Evolutionary conservation across 1,139 yeast species (phyloP).

Genomic region (Candida mesenterica): DNA sequence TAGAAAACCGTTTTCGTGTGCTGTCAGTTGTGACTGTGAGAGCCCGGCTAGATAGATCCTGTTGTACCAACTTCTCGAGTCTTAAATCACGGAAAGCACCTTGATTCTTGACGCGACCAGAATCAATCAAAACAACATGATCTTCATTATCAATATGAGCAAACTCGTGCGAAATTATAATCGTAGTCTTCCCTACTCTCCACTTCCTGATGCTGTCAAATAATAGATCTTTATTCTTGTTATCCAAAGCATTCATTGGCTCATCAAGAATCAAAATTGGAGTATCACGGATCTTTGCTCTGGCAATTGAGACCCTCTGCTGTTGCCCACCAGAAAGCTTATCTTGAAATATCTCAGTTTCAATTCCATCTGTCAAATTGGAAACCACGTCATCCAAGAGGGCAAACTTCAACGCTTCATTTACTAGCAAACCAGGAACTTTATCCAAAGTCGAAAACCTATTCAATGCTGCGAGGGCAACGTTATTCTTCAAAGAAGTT

Average conservation of each 20-base stretch:
- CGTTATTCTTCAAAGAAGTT: constrained; percentile 61
- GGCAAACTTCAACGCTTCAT: constrained; percentile 53
- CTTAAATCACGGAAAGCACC: constrained; percentile 14
- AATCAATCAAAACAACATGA: constrained; percentile 53
- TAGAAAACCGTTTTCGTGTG: constrained; percentile 3
- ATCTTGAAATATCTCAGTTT: constrained; percentile 48
- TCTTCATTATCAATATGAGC: constrained; percentile 55
- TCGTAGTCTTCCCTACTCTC: constrained; percentile 71
- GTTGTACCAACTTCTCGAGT: constrained; percentile 13
- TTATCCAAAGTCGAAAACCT: constrained; percentile 22
- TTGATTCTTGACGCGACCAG: constrained; percentile 51
- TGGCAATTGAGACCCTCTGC: constrained; percentile 78
- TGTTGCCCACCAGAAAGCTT: constrained; percentile 91
- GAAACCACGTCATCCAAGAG: constrained; percentile 46
- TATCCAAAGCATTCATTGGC: constrained; percentile 78
- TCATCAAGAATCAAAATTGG: constrained; percentile 83
- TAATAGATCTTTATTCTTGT: constrained; percentile 40
- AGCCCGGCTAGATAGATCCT: background rate
- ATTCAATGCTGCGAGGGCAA: constrained; percentile 44
- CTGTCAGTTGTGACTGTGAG: background rate
- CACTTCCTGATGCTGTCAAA: constrained; percentile 52
- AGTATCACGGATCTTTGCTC: constrained; percentile 72
- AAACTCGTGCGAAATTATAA: constrained; percentile 77
- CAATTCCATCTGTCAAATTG: constrained; percentile 51
- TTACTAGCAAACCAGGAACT: constrained; percentile 26